Evolutionary conservation across 1,139 yeast genomes (phyloP).

Genomic region (Sugiyamaella xylanicola): DNA sequence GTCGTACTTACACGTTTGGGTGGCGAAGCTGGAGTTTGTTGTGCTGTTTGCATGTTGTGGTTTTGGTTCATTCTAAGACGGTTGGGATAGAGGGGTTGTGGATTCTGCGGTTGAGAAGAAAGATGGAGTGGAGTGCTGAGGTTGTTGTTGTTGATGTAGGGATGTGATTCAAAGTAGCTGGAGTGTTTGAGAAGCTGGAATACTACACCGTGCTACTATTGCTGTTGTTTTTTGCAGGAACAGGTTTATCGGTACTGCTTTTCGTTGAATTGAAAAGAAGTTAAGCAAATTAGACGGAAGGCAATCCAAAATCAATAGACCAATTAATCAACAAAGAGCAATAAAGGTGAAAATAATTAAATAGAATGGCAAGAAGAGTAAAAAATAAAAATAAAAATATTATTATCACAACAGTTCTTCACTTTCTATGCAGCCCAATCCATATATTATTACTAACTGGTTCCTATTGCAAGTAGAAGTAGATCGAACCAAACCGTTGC

Average conservation of each 20-base stretch:
- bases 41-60: slow-evolving; percentile 1
- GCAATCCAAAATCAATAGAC: background rate
- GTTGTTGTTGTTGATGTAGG: background rate
- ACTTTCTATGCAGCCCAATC: background rate
- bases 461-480: no score
- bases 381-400: background rate
- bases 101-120: background rate
- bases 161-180: background rate
- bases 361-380: background rate
- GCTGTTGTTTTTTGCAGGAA: no score
- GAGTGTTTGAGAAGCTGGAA: no score
- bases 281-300: background rate
- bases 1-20: slow-evolving; percentile 5
- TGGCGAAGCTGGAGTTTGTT: background rate
- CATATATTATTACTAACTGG: no score
- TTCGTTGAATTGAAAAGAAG: no score
- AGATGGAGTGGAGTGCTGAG: background rate
- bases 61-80: slow-evolving; percentile 1
- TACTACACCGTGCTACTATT: no score
- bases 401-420: background rate
- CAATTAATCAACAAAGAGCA: background rate
- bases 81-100: background rate
- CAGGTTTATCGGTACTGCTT: no score
- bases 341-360: background rate
- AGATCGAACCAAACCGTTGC: background rate